Base-by-base conservation (phyloP, 2,329 filamentous ascomycete genomes). In the Penicillium thymicola region DNA sequence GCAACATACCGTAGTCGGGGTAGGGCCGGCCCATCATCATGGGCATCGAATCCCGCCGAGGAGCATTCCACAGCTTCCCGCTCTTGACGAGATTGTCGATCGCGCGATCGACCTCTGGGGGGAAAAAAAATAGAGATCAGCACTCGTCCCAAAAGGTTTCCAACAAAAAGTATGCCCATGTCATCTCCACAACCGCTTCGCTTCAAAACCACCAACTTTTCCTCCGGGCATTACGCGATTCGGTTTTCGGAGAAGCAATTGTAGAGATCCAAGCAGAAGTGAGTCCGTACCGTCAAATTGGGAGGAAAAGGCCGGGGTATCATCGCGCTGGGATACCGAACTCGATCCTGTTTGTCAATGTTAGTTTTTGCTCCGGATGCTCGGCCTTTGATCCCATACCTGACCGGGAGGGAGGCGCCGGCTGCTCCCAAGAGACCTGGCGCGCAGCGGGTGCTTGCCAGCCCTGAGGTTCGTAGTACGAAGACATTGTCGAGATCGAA, bases 31-130 rank as follows among this genome's bases (percentile, higher is more conserved):
- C 80, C 73, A 82, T 81, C 77, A 85, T 80, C 74, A 85, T 78
- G 65, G 85, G 83, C 83, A 87, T 82, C 57, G 86, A 96, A 78
- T 96, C 90, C 82, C 92, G 89, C 76, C 94, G 90, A 52, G 74
- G 72, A 58, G 73, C 84, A 70, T 81, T 81, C 77, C 93, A 94
- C 78, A 92, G 87, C 81, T 97, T 97, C 70, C 92, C 92, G 75
- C 92, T 96, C 83, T 97, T 97, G 70, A 93, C 84, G 59, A 99
- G 84, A 76, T 97, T 97, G 71, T 97, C 94, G 70, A 93, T 87
- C 66, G 93, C 93, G 73, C 93, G 89, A 65, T 97, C 94, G 68
- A 99, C 92, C 85, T 99, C 94, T 96, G 71, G n/a, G n/a, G n/a
- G n/a, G 49, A n/a, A 6, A 27, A 6, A 42, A 32, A 41, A 64